A percentile compares a stretch with the other conserved stretches of the same genome.
phyloP scores from a whole-genome alignment of 352 stramenopile genomes.

The Globisporangium iwayamae region DNA sequence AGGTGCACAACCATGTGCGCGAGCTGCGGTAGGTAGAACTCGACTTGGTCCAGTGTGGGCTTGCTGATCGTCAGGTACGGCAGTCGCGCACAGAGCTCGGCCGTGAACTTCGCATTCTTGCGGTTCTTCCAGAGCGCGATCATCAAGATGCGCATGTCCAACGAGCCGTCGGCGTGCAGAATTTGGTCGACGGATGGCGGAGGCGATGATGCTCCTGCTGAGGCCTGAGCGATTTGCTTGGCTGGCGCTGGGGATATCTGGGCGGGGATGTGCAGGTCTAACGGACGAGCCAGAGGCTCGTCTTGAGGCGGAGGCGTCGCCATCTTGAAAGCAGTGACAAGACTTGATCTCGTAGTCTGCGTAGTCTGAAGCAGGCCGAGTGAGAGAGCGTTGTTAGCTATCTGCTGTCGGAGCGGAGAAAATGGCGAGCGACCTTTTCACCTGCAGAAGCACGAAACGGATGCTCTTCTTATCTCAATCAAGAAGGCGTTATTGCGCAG shows the following conservation, averaged over 20 bases:
- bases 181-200: constrained; percentile 28
- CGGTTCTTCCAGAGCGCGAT: constrained; percentile 75
- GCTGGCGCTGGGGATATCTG: constrained; percentile 10
- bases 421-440: not conserved
- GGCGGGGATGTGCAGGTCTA: not conserved
- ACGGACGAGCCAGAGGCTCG: not conserved
- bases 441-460: constrained; percentile 1
- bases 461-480: not conserved
- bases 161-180: constrained; percentile 37
- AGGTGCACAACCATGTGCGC: constrained; percentile 83
- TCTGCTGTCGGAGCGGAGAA: not conserved
- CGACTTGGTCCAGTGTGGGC: constrained; percentile 64
- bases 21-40: constrained; percentile 80
- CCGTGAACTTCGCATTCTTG: constrained; percentile 51
- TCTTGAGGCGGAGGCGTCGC: not conserved
- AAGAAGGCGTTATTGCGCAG: not conserved
- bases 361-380: not conserved
- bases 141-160: constrained; percentile 71
- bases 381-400: not conserved
- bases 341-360: not conserved
- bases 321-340: not conserved
- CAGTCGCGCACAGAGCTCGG: constrained; percentile 58
- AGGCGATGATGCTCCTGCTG: not conserved
- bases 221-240: constrained; percentile 2
- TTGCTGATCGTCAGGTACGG: constrained; percentile 43